phyloP scores from a whole-genome alignment of 23 red algal species.

The Chondrus crispus region DNA sequence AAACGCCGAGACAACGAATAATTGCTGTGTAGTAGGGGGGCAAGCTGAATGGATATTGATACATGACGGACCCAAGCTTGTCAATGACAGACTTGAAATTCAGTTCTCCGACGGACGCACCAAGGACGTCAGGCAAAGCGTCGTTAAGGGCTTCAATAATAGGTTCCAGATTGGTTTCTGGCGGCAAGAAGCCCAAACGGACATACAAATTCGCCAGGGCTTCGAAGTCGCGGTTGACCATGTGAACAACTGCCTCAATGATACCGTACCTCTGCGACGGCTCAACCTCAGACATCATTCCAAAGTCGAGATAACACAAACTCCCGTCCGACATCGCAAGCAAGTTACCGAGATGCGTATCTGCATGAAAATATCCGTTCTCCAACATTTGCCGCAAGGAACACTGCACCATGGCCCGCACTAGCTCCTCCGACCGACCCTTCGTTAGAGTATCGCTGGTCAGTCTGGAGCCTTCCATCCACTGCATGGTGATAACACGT shows the following conservation, averaged over 20 bases:
- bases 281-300: constrained; percentile 95
- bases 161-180: constrained; percentile 76
- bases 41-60: constrained; percentile 91
- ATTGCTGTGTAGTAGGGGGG: constrained; percentile 98
- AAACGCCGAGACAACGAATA: constrained; percentile 92
- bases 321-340: constrained; percentile 82
- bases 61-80: constrained; percentile 98
- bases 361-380: constrained; percentile 98
- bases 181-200: constrained; percentile 86
- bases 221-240: constrained; percentile 98
- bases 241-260: constrained; percentile 95
- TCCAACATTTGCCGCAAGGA: constrained; percentile 99
- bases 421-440: constrained; percentile 64
- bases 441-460: constrained; percentile 54
- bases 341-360: constrained; percentile 96
- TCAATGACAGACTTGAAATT: constrained; percentile 99
- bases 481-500: constrained; percentile 90
- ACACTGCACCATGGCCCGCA: constrained; percentile 92
- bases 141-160: constrained; percentile 86
- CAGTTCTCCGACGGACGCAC: constrained; percentile 90
- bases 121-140: constrained; percentile 93
- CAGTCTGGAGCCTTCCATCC: constrained; percentile 91
- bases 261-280: constrained; percentile 94
- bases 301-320: constrained; percentile 97
- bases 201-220: constrained; percentile 87